These are phyloP conservation scores for Bjerkandera adusta DNA, from an alignment of 1,284 basidiomycete species.

Conservation along the genomic window DNA sequence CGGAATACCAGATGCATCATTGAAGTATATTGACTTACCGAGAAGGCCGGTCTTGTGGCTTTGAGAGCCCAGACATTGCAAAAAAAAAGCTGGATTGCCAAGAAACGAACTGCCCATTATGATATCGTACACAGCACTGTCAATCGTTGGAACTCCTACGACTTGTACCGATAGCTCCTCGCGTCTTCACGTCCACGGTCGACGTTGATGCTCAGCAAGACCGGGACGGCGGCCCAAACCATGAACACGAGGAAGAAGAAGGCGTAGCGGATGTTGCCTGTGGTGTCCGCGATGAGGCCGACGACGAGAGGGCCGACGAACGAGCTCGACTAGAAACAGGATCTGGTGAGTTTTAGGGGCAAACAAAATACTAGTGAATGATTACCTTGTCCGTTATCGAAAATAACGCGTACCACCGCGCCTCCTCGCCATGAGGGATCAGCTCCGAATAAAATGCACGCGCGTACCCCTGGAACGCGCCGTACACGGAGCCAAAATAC, in stretches of 20 bases:
- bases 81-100: no score
- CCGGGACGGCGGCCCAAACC: constrained; percentile 77
- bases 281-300: constrained; percentile 80
- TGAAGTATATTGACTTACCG: no score
- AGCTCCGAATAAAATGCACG: constrained; percentile 78
- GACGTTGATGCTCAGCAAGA: constrained; percentile 70
- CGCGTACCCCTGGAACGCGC: constrained; percentile 80
- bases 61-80: no score
- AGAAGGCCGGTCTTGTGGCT: no score
- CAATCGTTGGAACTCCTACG: no score
- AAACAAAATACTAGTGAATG: constrained; percentile 3
- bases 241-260: constrained; percentile 86
- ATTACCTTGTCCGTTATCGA: constrained; percentile 85
- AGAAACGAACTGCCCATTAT: no score
- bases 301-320: constrained; percentile 89
- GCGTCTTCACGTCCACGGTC: constrained; percentile 69
- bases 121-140: no score
- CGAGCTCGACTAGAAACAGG: constrained; percentile 62
- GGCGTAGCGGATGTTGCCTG: constrained; percentile 86
- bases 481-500: constrained; percentile 77
- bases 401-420: constrained; percentile 54
- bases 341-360: not conserved
- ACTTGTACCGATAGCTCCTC: constrained; percentile 38
- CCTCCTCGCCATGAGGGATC: constrained; percentile 77
- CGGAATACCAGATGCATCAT: no score